Evolutionary conservation across 73 alveolate genomes (phyloP), one percentile per base, ranked within the genome.

Genomic region (Chromera velia): DNA sequence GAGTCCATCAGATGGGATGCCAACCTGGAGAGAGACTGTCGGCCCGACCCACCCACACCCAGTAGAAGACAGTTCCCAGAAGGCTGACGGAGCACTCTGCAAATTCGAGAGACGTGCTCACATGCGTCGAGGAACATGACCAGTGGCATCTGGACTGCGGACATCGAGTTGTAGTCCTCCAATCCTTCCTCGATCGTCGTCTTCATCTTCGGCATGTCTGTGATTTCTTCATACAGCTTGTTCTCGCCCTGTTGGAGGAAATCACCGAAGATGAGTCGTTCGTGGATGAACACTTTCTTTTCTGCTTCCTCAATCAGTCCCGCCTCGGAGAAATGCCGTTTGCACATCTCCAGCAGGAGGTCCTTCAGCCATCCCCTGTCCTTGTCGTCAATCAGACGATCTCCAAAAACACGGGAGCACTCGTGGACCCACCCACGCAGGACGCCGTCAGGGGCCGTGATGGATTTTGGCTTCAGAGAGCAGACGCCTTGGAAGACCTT

Each of bases 1-100:
- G 93, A 92, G 85, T 94, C 96, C 67, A 94, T 89, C 76, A 97
- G 94, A 85, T 87, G 96, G 30, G 99, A 88, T 33, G 99, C 98
- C 40, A 97, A 86, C 72, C 98, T 90, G 0, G 98, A 89, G 33
- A 97, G 84, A 47, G 98, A 89, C 86, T 97, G 96, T 46, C 99
- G 85, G 22, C 99, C 99, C 0, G 98, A 92, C 31, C 99, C 99
- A 62, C 99, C 99, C 26, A 97, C 99, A 62, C 99, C 99, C 70
- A 97, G 90, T 55, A 97, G 82, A 34, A 97, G 90, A 0, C 98
- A 99, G 82, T 97, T 93, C 70, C 99, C 99, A 70, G 87, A 84
- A 13, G 99, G 99, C 83, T 95, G 94, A 86, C 99, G 90, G 70
- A 97, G 88, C 30, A 97, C 92, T 70, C 99, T 87, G 78, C 98